Percentiles rank a stretch among this genome's conserved stretches.
Conservation (phyloP, 1,284 basidiomycete species). For the Puccinia triticina region DNA sequence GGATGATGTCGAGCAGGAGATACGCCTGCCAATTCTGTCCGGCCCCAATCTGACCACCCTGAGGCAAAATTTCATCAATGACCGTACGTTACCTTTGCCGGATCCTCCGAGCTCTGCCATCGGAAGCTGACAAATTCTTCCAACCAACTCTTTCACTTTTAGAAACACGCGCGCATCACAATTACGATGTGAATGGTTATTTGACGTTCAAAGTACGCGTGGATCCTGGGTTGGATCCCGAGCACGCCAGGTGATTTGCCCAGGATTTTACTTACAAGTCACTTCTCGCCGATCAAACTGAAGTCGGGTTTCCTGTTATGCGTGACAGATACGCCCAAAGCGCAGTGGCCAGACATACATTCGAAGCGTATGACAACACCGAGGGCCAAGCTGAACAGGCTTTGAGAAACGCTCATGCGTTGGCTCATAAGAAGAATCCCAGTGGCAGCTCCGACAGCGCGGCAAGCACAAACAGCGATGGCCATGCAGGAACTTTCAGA, state of each 20-base stretch:
- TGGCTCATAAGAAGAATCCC: constrained; percentile 30
- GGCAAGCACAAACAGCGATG: constrained; percentile 2
- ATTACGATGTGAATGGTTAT: constrained; percentile 38
- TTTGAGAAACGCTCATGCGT: constrained; percentile 37
- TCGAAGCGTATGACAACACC: constrained; percentile 48
- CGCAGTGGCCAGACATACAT: constrained; percentile 41
- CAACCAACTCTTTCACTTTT: background rate
- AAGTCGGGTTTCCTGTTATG: background rate
- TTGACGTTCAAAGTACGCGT: constrained; percentile 42
- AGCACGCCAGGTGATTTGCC: constrained; percentile 38
- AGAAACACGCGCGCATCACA: constrained; percentile 43
- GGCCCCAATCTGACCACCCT: constrained; percentile 36
- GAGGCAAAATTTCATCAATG: constrained; percentile 43
- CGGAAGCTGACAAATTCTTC: background rate
- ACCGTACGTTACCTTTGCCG: background rate
- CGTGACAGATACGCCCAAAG: constrained; percentile 35
- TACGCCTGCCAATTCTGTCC: constrained; percentile 36
- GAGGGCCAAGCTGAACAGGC: constrained; percentile 50
- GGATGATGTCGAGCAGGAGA: constrained; percentile 43
- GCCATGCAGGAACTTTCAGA: constrained; percentile 26
- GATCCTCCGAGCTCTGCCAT: too few relatives aligned
- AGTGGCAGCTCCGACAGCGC: constrained; percentile 15
- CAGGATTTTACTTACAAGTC: background rate
- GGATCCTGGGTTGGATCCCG: constrained; percentile 49
- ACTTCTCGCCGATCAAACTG: background rate